phyloP scores from a whole-genome alignment of 1,139 yeast genomes.

The Pichia terricola region DNA sequence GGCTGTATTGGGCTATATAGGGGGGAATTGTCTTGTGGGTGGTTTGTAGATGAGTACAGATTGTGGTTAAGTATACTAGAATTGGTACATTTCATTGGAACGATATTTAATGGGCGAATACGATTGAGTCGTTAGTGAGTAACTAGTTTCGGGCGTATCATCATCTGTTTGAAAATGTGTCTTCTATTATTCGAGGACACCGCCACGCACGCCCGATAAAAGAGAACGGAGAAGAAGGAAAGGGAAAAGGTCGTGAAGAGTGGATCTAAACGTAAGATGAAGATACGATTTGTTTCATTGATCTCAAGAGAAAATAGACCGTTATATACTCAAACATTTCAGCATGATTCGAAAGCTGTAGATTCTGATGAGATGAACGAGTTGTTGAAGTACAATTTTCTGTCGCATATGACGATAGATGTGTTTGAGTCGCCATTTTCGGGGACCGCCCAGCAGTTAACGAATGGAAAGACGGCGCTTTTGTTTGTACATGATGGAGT shows the following conservation, averaged over 20 bases:
- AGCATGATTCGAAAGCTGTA: constrained; percentile 11
- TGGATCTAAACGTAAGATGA: constrained; percentile 11
- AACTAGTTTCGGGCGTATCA: no score
- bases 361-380: constrained; percentile 29
- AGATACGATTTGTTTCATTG: constrained; percentile 37
- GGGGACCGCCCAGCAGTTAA: constrained; percentile 35
- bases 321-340: constrained; percentile 46
- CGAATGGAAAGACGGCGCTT: constrained; percentile 37
- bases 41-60: no score
- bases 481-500: constrained; percentile 54
- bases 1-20: no score
- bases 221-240: not conserved
- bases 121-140: no score
- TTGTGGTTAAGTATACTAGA: no score
- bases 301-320: constrained; percentile 50
- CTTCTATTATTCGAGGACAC: no score
- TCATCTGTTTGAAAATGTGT: no score
- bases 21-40: no score
- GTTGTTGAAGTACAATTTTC: constrained; percentile 48
- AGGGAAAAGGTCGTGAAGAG: constrained; percentile 1
- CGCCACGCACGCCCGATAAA: no score
- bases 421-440: constrained; percentile 43
- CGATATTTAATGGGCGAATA: no score
- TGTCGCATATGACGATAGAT: constrained; percentile 61
- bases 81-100: no score